A percentile compares a stretch with the other conserved stretches of the same genome.
These are phyloP conservation scores for Fusarium buharicum DNA, from an alignment of 2,329 filamentous ascomycete genomes.

Conservation along the genomic window DNA sequence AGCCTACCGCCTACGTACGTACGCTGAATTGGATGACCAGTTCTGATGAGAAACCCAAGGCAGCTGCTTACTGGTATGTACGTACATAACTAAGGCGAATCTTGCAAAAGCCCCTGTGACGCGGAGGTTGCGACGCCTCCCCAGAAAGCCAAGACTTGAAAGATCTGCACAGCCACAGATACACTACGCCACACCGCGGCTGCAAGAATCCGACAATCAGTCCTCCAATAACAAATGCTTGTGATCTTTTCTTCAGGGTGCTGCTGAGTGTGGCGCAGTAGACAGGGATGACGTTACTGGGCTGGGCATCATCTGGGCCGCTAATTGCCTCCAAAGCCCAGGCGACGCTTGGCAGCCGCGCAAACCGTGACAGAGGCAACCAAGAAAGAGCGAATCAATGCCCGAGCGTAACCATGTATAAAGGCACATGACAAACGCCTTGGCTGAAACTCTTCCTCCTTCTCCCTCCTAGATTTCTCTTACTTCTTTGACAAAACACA, in stretches of 20 bases:
- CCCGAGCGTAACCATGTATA: conserved; percentile 34
- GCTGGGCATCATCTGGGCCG: conserved; percentile 17
- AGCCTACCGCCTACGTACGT: too few relatives aligned
- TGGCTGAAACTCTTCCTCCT: conserved; percentile 6
- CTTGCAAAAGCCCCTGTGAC: neutral
- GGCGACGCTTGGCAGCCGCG: conserved; percentile 37
- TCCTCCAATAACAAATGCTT: neutral
- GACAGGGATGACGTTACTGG: conserved; percentile 10
- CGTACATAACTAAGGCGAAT: neutral
- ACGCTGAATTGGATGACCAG: neutral
- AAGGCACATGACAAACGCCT: conserved; percentile 35
- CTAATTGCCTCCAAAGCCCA: conserved; percentile 21
- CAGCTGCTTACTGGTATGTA: neutral
- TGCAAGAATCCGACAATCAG: neutral
- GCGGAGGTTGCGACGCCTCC: neutral
- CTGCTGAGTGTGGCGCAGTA: conserved; percentile 33
- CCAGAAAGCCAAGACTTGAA: neutral
- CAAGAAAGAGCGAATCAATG: conserved; percentile 35
- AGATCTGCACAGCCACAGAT: conserved; percentile 1
- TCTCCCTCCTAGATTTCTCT: conserved; percentile 1
- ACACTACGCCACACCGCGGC: neutral
- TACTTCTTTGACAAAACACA: conserved; percentile 8
- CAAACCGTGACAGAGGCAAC: conserved; percentile 37
- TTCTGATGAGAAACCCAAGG: neutral
- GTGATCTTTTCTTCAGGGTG: neutral